These are phyloP conservation scores for Ascochyta koolunga DNA, from an alignment of 2,329 filamentous ascomycete species.

Conservation along the genomic window DNA sequence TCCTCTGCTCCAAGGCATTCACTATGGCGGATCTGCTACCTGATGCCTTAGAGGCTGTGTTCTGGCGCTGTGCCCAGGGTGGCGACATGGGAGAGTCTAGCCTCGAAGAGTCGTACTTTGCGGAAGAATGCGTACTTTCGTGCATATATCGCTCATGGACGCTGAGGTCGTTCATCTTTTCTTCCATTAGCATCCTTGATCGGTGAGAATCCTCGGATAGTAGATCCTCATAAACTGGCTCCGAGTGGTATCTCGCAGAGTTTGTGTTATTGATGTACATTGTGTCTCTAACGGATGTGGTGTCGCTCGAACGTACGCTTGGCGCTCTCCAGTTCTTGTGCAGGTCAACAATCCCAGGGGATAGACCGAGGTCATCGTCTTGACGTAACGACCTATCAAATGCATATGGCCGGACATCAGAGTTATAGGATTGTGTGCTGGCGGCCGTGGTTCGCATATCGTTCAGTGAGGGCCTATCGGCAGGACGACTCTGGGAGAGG, in stretches of 20 bases:
- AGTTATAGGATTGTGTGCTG: slow-evolving; percentile 20
- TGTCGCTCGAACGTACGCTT: slow-evolving; percentile 34
- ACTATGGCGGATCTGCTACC: slow-evolving; percentile 48
- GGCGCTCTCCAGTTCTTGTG: slow-evolving; percentile 38
- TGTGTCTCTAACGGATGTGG: slow-evolving; percentile 34
- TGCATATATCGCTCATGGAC: slow-evolving; percentile 33
- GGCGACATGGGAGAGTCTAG: slow-evolving; percentile 25
- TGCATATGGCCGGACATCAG: slow-evolving; percentile 15
- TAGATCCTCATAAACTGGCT: slow-evolving; percentile 31
- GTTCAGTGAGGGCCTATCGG: slow-evolving; percentile 22
- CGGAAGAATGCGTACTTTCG: slow-evolving; percentile 23
- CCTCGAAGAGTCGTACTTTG: slow-evolving; percentile 16
- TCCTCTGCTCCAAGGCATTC: slow-evolving; percentile 66
- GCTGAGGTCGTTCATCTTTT: slow-evolving; percentile 32
- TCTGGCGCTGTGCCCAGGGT: slow-evolving; percentile 30
- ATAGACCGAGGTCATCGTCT: slow-evolving; percentile 21
- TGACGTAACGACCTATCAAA: slow-evolving; percentile 25
- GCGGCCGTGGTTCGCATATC: slow-evolving; percentile 20
- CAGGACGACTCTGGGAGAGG: slow-evolving; percentile 10
- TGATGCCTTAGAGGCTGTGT: slow-evolving; percentile 32
- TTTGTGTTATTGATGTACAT: slow-evolving; percentile 28
- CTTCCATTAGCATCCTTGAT: slow-evolving; percentile 31
- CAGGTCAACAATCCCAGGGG: slow-evolving; percentile 30
- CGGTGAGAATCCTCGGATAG: slow-evolving; percentile 29
- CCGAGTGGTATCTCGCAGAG: slow-evolving; percentile 27